A percentile compares a stretch with the other conserved stretches of the same genome.
Conservation (phyloP, 1,284 basidiomycete species). For the Ustilago shanxiensis region DNA sequence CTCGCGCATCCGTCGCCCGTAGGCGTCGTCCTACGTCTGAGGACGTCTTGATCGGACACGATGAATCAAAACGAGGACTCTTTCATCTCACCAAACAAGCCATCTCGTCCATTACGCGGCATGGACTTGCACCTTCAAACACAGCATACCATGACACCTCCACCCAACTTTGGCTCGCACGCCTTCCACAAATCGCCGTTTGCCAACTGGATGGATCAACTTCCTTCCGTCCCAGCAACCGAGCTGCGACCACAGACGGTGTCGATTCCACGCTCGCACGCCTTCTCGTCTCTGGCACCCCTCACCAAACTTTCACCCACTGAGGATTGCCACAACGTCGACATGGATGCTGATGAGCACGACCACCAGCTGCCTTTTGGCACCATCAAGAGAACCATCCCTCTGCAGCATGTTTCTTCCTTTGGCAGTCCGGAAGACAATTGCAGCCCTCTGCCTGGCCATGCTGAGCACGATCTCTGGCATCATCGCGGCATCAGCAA, state of each 20-base stretch:
- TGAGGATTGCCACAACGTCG: slow-evolving; percentile 31
- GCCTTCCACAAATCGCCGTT: slow-evolving; percentile 53
- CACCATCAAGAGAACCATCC: slow-evolving; percentile 44
- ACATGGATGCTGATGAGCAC: slow-evolving; percentile 20
- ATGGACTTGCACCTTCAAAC: slow-evolving; percentile 30
- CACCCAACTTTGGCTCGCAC: slow-evolving; percentile 48
- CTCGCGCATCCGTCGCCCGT: background rate
- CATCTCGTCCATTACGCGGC: slow-evolving; percentile 15
- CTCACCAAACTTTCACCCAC: slow-evolving; percentile 38
- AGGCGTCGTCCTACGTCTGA: slow-evolving; percentile 16
- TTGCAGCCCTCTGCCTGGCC: background rate
- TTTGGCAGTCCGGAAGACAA: slow-evolving; percentile 22
- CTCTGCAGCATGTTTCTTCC: slow-evolving; percentile 28
- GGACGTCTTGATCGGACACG: slow-evolving; percentile 11
- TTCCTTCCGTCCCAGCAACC: slow-evolving; percentile 35
- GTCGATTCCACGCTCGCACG: slow-evolving; percentile 49
- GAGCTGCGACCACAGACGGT: slow-evolving; percentile 23
- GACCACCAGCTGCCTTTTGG: slow-evolving; percentile 13
- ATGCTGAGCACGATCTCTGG: slow-evolving; percentile 23
- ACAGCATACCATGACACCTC: slow-evolving; percentile 56
- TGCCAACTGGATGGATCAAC: slow-evolving; percentile 29
- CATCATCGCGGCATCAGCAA: slow-evolving; percentile 42
- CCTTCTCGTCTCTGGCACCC: slow-evolving; percentile 49
- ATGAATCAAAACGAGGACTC: slow-evolving; percentile 35
- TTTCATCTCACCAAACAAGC: slow-evolving; percentile 33